These are phyloP conservation scores for Colletotrichum viniferum DNA, from an alignment of 2,329 filamentous ascomycete genomes.

Conservation along the genomic window DNA sequence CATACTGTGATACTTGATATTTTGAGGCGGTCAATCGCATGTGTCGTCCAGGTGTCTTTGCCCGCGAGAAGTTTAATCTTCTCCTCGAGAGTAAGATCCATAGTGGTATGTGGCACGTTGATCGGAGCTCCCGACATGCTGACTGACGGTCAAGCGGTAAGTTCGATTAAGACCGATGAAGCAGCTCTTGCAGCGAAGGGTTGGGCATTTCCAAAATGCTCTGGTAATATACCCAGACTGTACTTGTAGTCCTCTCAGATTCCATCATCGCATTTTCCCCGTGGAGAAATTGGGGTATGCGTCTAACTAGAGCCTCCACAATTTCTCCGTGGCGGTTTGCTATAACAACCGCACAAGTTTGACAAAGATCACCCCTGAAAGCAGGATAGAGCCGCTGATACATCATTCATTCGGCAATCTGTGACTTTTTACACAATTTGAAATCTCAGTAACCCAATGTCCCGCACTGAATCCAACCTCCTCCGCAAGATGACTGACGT, in stretches of 20 bases:
- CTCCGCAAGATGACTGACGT: not conserved
- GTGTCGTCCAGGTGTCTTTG: not conserved
- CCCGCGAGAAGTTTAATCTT: not conserved
- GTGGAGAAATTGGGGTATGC: not conserved
- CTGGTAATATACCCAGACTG: not conserved
- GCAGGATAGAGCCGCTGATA: not conserved
- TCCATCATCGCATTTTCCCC: not conserved
- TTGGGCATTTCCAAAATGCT: accelerated
- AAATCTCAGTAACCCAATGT: not conserved
- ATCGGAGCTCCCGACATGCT: not conserved
- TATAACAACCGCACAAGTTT: not conserved
- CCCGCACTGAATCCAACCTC: not conserved
- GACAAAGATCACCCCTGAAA: not conserved
- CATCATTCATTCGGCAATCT: not conserved
- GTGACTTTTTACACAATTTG: not conserved
- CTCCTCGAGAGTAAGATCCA: not conserved
- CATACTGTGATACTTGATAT: not conserved
- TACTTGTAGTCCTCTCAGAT: not conserved
- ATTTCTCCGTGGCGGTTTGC: not conserved
- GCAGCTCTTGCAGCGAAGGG: not conserved
- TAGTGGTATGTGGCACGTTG: not conserved
- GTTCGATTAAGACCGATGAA: not conserved
- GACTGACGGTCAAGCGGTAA: not conserved
- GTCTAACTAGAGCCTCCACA: not conserved
- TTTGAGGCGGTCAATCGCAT: not conserved